Percentiles rank a stretch among this genome's conserved stretches.
phyloP scores from a whole-genome alignment of 306 rosid genomes.

The Vicia faba region DNA sequence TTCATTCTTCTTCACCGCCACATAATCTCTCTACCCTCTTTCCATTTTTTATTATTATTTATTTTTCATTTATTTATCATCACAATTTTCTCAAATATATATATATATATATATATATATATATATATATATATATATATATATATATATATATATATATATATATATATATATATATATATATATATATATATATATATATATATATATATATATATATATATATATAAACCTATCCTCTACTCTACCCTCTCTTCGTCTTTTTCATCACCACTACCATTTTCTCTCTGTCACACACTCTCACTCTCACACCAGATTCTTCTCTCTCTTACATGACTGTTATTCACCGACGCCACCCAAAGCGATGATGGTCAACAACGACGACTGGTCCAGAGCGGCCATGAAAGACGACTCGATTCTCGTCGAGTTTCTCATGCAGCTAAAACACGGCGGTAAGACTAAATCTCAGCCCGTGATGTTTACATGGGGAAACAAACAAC shows the following conservation, averaged over 20 bases:
- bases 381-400: conserved; percentile 73
- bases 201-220: neutral
- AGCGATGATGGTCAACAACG: conserved; percentile 45
- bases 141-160: too few species aligned
- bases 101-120: conserved; percentile 37
- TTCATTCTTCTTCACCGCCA: conserved; percentile 51
- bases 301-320: conserved; percentile 2
- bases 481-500: conserved; percentile 67
- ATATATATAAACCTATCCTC: conserved; percentile 38
- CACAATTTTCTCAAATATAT: neutral
- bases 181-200: neutral
- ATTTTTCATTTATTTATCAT: neutral
- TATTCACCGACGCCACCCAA: neutral
- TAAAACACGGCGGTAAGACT: conserved; percentile 49
- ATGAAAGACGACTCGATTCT: conserved; percentile 69
- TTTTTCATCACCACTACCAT: conserved; percentile 41
- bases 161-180: neutral
- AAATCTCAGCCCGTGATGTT: conserved; percentile 43
- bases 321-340: conserved; percentile 35
- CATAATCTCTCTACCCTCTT: conserved; percentile 38
- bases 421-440: conserved; percentile 65
- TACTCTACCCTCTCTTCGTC: conserved; percentile 16
- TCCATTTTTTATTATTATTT: neutral
- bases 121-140: too few species aligned
- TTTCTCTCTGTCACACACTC: conserved; percentile 14